phyloP scores from a whole-genome alignment of 441 rosid species.

The Raphanus hybrid region DNA sequence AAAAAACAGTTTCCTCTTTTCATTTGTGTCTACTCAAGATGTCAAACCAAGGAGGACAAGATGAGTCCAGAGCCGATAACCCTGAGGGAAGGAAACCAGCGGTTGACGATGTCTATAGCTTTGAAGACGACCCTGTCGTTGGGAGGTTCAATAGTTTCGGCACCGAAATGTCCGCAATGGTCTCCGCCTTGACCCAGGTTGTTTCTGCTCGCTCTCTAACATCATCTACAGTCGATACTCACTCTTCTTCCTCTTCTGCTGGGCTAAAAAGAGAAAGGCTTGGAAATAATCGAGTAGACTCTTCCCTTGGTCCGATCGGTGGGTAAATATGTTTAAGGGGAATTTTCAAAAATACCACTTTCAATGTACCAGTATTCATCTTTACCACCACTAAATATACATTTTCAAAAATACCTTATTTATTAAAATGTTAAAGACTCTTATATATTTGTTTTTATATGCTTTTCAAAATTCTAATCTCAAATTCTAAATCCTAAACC shows the following conservation, averaged over 20 bases:
- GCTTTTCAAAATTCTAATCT: too few relatives aligned
- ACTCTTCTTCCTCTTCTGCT: conserved; percentile 18
- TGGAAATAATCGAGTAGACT: not conserved
- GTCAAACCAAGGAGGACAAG: conserved; percentile 54
- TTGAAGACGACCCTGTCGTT: conserved; percentile 38
- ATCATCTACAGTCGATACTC: not conserved
- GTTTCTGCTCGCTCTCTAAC: conserved; percentile 48
- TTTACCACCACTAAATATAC: too few relatives aligned
- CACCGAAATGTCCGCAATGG: conserved; percentile 65
- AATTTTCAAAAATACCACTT: too few relatives aligned
- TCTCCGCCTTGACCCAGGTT: conserved; percentile 61
- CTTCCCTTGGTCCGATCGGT: conserved; percentile 27
- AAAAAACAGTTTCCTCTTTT: conserved; percentile 9
- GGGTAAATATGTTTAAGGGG: too few relatives aligned
- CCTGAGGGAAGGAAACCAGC: conserved; percentile 17
- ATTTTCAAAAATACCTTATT: too few relatives aligned
- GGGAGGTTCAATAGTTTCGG: conserved; percentile 40
- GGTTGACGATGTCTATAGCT: conserved; percentile 9
- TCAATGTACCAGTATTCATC: too few relatives aligned
- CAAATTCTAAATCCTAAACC: too few relatives aligned
- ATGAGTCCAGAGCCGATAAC: conserved; percentile 9
- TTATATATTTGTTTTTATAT: too few relatives aligned
- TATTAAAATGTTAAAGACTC: too few relatives aligned
- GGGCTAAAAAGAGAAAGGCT: not conserved
- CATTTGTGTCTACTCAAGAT: conserved; percentile 53